phyloP scores from a whole-genome alignment of 345 rosid species.

The Hypericum perforatum region DNA sequence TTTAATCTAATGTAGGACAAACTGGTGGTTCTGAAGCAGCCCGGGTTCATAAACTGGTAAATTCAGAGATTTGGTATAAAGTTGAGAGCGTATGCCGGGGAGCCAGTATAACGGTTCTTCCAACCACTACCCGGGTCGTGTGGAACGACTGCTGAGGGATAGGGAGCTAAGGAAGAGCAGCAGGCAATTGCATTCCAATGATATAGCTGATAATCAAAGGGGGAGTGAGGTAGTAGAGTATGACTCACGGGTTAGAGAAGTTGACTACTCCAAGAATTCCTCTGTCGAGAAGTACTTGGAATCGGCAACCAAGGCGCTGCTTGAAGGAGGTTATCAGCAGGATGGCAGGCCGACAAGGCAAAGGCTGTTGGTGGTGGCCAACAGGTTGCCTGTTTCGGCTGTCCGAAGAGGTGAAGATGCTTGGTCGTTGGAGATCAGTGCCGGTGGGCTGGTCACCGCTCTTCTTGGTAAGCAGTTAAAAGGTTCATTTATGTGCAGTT shows the following conservation, averaged over 20 bases:
- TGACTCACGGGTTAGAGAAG: slow-evolving; percentile 40
- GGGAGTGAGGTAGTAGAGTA: slow-evolving; percentile 37
- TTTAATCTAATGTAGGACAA: slow-evolving; percentile 44
- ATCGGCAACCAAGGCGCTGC: slow-evolving; percentile 38
- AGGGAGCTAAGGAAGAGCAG: slow-evolving; percentile 56
- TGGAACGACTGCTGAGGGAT: slow-evolving; percentile 70
- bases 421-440: slow-evolving; percentile 97
- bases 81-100: slow-evolving; percentile 82
- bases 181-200: slow-evolving; percentile 41
- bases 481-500: not conserved
- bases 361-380: slow-evolving; percentile 90
- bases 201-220: slow-evolving; percentile 31
- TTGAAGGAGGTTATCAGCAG: slow-evolving; percentile 46
- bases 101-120: slow-evolving; percentile 67
- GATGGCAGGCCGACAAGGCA: slow-evolving; percentile 72
- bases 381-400: slow-evolving; percentile 94
- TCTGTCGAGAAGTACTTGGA: slow-evolving; percentile 56
- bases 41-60: slow-evolving; percentile 13
- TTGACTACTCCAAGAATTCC: slow-evolving; percentile 38
- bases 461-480: slow-evolving; percentile 55
- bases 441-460: slow-evolving; percentile 92
- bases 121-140: slow-evolving; percentile 40
- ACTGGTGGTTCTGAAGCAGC: slow-evolving; percentile 20
- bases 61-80: slow-evolving; percentile 24
- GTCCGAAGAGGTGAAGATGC: slow-evolving; percentile 88